Conservation (phyloP, 129 eudicot species). For the Daucus carota region DH1_v3.0 NC_030386.2:27842001-27842500, state of each 20-base stretch:
- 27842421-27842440: constrained; percentile 39
- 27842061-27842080: constrained; percentile 57
- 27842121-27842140: neutral
- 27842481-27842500: constrained; percentile 36
- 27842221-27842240: neutral
- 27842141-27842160: neutral
- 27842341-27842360: constrained; percentile 40
- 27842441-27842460: constrained; percentile 35
- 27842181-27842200: neutral
- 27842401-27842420: constrained; percentile 30
- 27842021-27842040: constrained; percentile 58
- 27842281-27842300: constrained; percentile 41
- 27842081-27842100: constrained; percentile 14
- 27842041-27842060: constrained; percentile 45
- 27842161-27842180: no score
- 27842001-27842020: no score
- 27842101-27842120: neutral
- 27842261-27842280: constrained; percentile 29
- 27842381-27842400: constrained; percentile 40
- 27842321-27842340: constrained; percentile 51
- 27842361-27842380: constrained; percentile 43
- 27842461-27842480: constrained; percentile 50
- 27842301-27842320: constrained; percentile 19
- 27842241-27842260: neutral
- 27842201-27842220: neutral